A percentile compares a stretch with the other conserved stretches of the same genome.
Evolutionary conservation across 495 filamentous ascomycete genomes (phyloP).

Genomic region (Cercophora sp.): DNA sequence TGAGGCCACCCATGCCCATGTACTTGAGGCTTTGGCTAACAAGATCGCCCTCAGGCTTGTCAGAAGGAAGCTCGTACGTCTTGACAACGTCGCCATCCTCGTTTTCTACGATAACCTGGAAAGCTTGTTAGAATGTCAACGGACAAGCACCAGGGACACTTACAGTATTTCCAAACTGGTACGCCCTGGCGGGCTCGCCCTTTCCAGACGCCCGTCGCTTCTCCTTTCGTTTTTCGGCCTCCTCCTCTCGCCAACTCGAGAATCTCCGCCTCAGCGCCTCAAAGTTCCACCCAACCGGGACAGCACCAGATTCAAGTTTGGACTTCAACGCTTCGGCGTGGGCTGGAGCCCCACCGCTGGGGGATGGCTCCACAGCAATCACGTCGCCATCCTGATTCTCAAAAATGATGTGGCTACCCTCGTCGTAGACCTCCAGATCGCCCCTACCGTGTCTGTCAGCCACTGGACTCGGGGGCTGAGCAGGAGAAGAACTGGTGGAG

Average conservation of each 20-base stretch:
- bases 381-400: conserved; percentile 91
- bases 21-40: conserved; percentile 44
- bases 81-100: conserved; percentile 96
- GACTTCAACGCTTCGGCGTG: conserved; percentile 31
- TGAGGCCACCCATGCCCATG: conserved; percentile 43
- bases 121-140: conserved; percentile 14
- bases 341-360: conserved; percentile 27
- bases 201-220: conserved; percentile 47
- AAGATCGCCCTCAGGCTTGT: conserved; percentile 34
- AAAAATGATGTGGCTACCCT: conserved; percentile 76
- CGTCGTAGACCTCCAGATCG: conserved; percentile 65
- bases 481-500: conserved; percentile 17
- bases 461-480: conserved; percentile 18
- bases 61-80: conserved; percentile 80
- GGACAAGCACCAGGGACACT: conserved; percentile 7
- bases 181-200: conserved; percentile 73
- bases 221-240: conserved; percentile 56
- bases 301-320: conserved; percentile 42
- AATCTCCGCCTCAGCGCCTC: conserved; percentile 46
- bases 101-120: conserved; percentile 89
- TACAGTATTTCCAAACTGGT: conserved; percentile 88
- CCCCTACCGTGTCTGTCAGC: conserved; percentile 33
- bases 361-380: conserved; percentile 40
- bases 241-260: conserved; percentile 50
- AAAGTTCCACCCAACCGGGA: conserved; percentile 41